phyloP scores from a whole-genome alignment of 257 asterid species.

The Scutellaria galericulata region DNA sequence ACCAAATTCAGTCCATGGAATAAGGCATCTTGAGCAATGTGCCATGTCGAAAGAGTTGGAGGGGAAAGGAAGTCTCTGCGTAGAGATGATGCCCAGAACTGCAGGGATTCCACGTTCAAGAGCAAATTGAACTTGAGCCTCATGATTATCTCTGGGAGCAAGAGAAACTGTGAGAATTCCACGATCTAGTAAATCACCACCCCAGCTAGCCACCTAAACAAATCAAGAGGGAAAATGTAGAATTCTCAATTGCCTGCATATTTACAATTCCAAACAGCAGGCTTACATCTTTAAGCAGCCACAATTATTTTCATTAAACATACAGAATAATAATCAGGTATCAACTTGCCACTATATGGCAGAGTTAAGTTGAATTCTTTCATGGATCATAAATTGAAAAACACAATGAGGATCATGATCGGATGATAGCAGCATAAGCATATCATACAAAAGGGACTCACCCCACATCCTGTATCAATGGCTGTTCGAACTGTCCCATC shows the following conservation, averaged over 20 bases:
- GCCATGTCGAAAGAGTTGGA: slow-evolving; percentile 98
- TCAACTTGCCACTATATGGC: not conserved
- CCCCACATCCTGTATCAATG: slow-evolving; percentile 99
- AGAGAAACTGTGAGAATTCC: slow-evolving; percentile 88
- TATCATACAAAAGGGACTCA: slow-evolving; percentile 46
- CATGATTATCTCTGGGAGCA: slow-evolving; percentile 98
- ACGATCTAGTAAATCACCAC: slow-evolving; percentile 94
- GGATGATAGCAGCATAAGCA: not conserved
- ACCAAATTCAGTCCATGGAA: slow-evolving; percentile 99
- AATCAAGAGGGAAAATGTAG: not conserved
- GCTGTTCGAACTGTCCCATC: slow-evolving; percentile 92
- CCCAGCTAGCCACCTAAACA: slow-evolving; percentile 94
- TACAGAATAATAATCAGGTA: not conserved
- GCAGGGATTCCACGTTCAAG: slow-evolving; percentile 99
- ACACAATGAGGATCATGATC: not conserved
- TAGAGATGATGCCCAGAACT: slow-evolving; percentile 88
- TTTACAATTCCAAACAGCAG: not conserved
- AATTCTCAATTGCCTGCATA: slow-evolving; percentile 16
- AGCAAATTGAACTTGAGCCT: slow-evolving; percentile 99
- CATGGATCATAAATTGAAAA: not conserved
- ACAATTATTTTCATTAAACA: not conserved
- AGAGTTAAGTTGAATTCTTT: not conserved
- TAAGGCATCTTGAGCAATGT: slow-evolving; percentile 99
- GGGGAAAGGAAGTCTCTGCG: slow-evolving; percentile 97
- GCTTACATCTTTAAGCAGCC: not conserved